Conservation (phyloP, 176 grass and related monocot genomes). For the Panicum miliaceum region DNA sequence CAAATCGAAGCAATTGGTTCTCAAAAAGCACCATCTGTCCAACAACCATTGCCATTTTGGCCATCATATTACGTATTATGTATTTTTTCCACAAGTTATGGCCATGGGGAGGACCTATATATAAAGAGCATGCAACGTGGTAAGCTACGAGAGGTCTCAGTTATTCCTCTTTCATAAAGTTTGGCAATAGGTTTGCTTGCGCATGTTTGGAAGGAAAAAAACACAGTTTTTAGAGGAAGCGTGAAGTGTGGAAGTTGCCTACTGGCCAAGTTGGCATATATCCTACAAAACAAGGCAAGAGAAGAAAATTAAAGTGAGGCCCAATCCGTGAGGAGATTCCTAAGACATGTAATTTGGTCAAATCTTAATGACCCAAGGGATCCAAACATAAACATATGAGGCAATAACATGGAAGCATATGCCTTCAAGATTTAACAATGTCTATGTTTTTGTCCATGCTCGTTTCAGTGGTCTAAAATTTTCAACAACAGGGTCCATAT, state of each 20-base stretch:
- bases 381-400: not conserved
- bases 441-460: not conserved
- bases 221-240: not conserved
- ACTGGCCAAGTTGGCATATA: not conserved
- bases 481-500: slow-evolving; percentile 2
- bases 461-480: not conserved
- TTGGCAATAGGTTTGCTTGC: not conserved
- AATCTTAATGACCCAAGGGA: slow-evolving; percentile 31
- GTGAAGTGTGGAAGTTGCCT: too few species aligned
- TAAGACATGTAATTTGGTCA: slow-evolving; percentile 29
- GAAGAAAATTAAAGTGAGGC: not conserved
- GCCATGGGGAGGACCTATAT: not conserved
- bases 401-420: slow-evolving; percentile 8
- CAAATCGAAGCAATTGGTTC: not conserved
- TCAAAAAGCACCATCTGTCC: not conserved
- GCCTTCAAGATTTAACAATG: slow-evolving; percentile 6
- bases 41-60: not conserved
- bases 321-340: slow-evolving; percentile 33
- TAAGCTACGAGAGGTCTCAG: not conserved
- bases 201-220: not conserved
- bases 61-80: not conserved
- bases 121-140: not conserved
- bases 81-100: not conserved
- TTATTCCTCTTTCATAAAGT: not conserved
- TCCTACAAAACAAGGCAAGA: not conserved